These are phyloP conservation scores for Aspergillus phoenicis DNA, from an alignment of 2,329 filamentous ascomycete genomes.

Conservation along the genomic window DNA sequence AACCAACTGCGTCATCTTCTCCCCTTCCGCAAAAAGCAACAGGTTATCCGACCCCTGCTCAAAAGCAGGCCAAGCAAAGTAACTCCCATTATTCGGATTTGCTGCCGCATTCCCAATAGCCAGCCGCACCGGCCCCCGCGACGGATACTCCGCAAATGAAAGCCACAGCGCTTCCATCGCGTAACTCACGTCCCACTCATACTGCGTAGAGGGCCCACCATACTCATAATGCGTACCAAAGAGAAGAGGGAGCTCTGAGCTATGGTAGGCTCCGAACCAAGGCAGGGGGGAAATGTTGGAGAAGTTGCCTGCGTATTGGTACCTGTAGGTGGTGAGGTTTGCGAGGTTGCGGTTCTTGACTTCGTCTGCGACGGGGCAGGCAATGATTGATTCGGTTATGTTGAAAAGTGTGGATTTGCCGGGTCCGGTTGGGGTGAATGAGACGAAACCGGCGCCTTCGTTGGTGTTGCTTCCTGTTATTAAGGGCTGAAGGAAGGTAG, in stretches of 20 bases:
- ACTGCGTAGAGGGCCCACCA: not conserved
- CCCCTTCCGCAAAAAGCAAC: not conserved
- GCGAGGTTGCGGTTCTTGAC: constrained; percentile 3
- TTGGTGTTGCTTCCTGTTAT: constrained; percentile 10
- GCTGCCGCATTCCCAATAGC: not conserved
- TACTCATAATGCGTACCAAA: constrained; percentile 10
- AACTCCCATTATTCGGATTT: not conserved
- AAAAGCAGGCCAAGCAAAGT: not conserved
- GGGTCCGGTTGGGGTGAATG: not conserved
- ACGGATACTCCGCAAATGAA: not conserved
- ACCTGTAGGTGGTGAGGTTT: constrained; percentile 6
- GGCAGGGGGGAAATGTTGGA: constrained; percentile 10
- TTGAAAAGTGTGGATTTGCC: not conserved
- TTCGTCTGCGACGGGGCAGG: constrained; percentile 3
- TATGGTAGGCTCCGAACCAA: constrained; percentile 13
- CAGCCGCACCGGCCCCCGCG: not conserved
- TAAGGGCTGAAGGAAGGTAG: not conserved
- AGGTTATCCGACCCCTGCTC: not conserved
- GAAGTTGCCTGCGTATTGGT: constrained; percentile 10
- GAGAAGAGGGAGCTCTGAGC: constrained; percentile 1
- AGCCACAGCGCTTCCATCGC: constrained; percentile 7
- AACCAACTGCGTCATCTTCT: not conserved
- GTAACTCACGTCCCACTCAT: constrained; percentile 7
- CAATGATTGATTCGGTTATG: constrained; percentile 1
- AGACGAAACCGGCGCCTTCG: constrained; percentile 13